Evolutionary conservation across 2,329 filamentous ascomycete genomes (phyloP), one percentile per base, ranked within the genome.

Genomic region (Sporothrix humicola): DNA sequence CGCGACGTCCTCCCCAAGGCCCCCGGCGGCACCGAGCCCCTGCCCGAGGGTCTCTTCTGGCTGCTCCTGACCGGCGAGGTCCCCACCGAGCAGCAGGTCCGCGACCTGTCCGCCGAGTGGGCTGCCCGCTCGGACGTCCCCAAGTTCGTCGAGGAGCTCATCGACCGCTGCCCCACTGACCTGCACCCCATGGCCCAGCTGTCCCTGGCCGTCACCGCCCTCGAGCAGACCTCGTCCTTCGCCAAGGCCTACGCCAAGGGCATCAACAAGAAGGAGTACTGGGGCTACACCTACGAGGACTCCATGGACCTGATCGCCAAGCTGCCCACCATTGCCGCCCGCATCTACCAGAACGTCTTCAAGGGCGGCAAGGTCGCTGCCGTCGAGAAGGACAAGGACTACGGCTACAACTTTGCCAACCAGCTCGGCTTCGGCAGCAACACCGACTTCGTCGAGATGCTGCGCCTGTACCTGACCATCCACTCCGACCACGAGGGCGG

Each of bases 261-360:
- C 82, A 93, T 99, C 82, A 96, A 95, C 91, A 99, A 99, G 93
- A 93, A 95, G 85, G 94, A 98, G 80, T 99, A 99, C 93, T 99
- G 96, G 96, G 91, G 92, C 85, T 95, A 98, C 90, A 98, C 95
- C 80, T 99, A 97, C 81, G 96, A 99, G 90, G 96, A 99, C 87
- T 96, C 95, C 76, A 98, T 99, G 95, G 95, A 99, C 87, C 89
- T 99, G 84, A 99, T 99, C 83, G 96, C 96, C 82, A 98, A 98
- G 92, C 93, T 99, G 80, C 96, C 96, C 83, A 98, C 94, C 84
- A 98, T 99, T 81, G 96, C 96, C 77, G 88, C 96, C 77, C 94
- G 94, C 87, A 99, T 99, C 90, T 99, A 99, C 92, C 96, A 97
- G 88, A 99, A 99, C 85, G 92, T 98, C 84, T 99, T 97, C 93